These are phyloP conservation scores for Naegleria lovaniensis DNA, from an alignment of 208 protist genomes.

Conservation along the genomic window DNA sequence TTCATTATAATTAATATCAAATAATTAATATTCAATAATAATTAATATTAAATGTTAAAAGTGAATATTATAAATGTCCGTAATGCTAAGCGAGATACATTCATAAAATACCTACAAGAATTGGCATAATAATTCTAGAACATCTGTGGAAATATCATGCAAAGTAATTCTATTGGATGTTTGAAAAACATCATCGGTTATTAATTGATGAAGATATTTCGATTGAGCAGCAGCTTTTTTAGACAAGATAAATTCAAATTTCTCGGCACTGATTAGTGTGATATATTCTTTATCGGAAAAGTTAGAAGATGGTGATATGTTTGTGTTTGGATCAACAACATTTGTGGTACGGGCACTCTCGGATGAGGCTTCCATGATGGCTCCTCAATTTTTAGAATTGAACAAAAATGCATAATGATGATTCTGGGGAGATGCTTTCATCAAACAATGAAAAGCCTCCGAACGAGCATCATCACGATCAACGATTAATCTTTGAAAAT, in stretches of 20 bases:
- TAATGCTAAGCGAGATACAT: too few species aligned
- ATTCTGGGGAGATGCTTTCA: too few species aligned
- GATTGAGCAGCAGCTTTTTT: background rate
- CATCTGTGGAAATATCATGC: background rate
- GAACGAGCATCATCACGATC: too few species aligned
- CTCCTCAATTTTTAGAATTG: background rate
- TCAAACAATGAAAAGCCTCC: too few species aligned
- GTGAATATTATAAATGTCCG: too few species aligned
- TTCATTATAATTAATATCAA: background rate
- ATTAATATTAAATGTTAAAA: too few species aligned
- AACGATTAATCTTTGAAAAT: too few species aligned
- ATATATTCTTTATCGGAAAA: background rate
- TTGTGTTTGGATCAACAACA: too few species aligned
- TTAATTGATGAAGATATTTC: background rate
- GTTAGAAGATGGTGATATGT: background rate
- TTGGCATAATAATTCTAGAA: conserved; percentile 24
- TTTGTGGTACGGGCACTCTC: too few species aligned
- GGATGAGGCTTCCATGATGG: too few species aligned
- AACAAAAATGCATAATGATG: too few species aligned
- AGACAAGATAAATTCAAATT: background rate
- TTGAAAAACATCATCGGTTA: background rate
- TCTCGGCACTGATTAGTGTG: background rate
- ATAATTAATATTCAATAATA: background rate
- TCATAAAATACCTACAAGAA: background rate
- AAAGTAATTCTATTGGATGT: background rate